These are phyloP conservation scores for Termitomyces sp. DNA, from an alignment of 768 basidiomycete genomes.

Conservation along the genomic window DNA sequence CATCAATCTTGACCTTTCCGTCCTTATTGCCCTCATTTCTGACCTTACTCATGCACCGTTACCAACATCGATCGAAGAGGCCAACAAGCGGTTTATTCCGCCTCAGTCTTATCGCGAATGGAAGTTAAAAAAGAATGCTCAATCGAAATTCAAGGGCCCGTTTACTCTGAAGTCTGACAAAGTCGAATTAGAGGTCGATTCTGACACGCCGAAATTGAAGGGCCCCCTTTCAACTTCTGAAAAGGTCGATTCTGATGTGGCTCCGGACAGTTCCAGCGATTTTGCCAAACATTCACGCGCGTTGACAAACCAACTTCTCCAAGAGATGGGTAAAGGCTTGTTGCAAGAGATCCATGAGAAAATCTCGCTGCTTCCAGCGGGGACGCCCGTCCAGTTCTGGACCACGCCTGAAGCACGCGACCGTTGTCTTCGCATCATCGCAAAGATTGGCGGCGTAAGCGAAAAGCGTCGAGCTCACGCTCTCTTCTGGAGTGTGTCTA, in stretches of 20 bases:
- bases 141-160: slow-evolving; percentile 2
- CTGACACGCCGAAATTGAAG: background rate
- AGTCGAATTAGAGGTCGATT: background rate
- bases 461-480: slow-evolving; percentile 63
- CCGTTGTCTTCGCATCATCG: slow-evolving; percentile 70
- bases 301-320: slow-evolving; percentile 63
- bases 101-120: slow-evolving; percentile 53
- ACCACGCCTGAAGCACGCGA: slow-evolving; percentile 72
- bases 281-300: slow-evolving; percentile 60
- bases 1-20: slow-evolving; percentile 80
- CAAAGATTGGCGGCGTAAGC: slow-evolving; percentile 69
- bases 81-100: slow-evolving; percentile 60
- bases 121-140: slow-evolving; percentile 37
- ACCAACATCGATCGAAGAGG: slow-evolving; percentile 51
- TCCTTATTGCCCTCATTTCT: slow-evolving; percentile 79
- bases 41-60: slow-evolving; percentile 74
- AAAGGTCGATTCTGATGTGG: slow-evolving; percentile 20
- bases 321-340: slow-evolving; percentile 64
- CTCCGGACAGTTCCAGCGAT: slow-evolving; percentile 26
- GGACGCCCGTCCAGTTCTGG: slow-evolving; percentile 57
- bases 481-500: slow-evolving; percentile 39
- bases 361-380: slow-evolving; percentile 20
- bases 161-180: slow-evolving; percentile 5
- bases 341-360: slow-evolving; percentile 59
- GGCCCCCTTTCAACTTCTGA: slow-evolving; percentile 6